phyloP scores from a whole-genome alignment of 306 rosid species.

The Trichosanthes cucumerina region DNA sequence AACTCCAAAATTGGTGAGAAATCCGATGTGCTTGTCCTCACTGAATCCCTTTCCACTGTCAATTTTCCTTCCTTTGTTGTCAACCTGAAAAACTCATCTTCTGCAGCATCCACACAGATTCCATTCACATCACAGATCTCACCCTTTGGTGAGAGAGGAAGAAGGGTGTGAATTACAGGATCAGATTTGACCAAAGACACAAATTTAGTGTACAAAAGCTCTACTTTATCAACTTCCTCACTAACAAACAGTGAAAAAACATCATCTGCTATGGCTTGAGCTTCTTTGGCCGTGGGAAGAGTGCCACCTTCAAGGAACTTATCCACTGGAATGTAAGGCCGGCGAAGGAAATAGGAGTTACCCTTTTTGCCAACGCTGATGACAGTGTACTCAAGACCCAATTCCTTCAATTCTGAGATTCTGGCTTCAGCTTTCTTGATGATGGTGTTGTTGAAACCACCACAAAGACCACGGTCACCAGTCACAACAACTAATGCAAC shows the following conservation, averaged over 20 bases:
- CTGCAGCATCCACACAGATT: constrained; percentile 73
- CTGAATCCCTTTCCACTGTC: constrained; percentile 60
- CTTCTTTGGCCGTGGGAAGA: constrained; percentile 80
- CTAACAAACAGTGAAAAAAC: constrained; percentile 73
- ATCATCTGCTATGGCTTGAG: constrained; percentile 83
- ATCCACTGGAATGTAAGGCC: constrained; percentile 80
- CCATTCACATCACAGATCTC: constrained; percentile 84
- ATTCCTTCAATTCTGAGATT: constrained; percentile 49
- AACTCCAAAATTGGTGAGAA: constrained; percentile 65
- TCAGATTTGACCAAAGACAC: constrained; percentile 66
- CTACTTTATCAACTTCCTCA: constrained; percentile 84
- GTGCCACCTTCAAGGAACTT: constrained; percentile 48
- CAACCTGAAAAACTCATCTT: constrained; percentile 75
- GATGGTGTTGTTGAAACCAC: constrained; percentile 49
- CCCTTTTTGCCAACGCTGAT: constrained; percentile 84
- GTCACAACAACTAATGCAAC: constrained; percentile 73
- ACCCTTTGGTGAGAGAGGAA: constrained; percentile 82
- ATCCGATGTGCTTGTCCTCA: constrained; percentile 43
- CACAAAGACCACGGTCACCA: constrained; percentile 85
- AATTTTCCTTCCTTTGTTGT: constrained; percentile 77
- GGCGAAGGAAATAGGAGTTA: constrained; percentile 53
- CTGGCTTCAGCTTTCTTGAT: constrained; percentile 60
- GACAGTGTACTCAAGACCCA: constrained; percentile 51
- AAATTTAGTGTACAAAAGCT: constrained; percentile 69
- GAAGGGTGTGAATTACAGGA: constrained; percentile 73